phyloP scores from a whole-genome alignment of 2,329 filamentous ascomycete genomes.

The Phaeophleospora eucalypticola region DNA sequence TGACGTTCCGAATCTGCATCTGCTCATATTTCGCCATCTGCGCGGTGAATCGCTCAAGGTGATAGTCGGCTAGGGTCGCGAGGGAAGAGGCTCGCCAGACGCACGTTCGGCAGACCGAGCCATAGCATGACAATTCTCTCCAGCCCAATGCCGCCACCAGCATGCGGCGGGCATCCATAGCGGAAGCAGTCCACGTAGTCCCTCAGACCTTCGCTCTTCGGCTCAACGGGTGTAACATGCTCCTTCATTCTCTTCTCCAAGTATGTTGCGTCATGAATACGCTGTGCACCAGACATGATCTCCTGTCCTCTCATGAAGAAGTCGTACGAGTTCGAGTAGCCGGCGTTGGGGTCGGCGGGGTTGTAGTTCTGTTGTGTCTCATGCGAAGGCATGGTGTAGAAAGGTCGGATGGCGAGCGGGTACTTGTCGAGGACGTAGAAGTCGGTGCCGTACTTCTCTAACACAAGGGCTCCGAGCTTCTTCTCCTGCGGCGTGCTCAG shows the following conservation, averaged over 20 bases:
- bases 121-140: conserved; percentile 66
- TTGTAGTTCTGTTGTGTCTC: conserved; percentile 50
- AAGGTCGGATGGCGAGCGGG: conserved; percentile 80
- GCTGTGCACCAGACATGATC: conserved; percentile 64
- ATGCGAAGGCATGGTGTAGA: conserved; percentile 82
- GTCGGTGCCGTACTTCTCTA: conserved; percentile 86
- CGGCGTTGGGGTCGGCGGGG: conserved; percentile 45
- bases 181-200: conserved; percentile 63
- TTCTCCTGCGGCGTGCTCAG: conserved; percentile 78
- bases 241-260: conserved; percentile 55
- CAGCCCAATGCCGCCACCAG: conserved; percentile 61
- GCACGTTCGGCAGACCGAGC: conserved; percentile 60
- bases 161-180: conserved; percentile 62
- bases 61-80: conserved; percentile 56
- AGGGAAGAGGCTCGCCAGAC: conserved; percentile 60
- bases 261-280: conserved; percentile 59
- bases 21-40: too few species aligned
- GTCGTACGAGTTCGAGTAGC: conserved; percentile 62
- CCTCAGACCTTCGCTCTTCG: conserved; percentile 55
- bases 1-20: too few species aligned
- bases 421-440: conserved; percentile 98
- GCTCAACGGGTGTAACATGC: conserved; percentile 55
- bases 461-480: conserved; percentile 80
- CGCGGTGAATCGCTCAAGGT: conserved; percentile 32
- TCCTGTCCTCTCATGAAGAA: conserved; percentile 70